Base-by-base conservation (phyloP, 2,329 filamentous ascomycete genomes). In the Laburnicola sp. region DNA sequence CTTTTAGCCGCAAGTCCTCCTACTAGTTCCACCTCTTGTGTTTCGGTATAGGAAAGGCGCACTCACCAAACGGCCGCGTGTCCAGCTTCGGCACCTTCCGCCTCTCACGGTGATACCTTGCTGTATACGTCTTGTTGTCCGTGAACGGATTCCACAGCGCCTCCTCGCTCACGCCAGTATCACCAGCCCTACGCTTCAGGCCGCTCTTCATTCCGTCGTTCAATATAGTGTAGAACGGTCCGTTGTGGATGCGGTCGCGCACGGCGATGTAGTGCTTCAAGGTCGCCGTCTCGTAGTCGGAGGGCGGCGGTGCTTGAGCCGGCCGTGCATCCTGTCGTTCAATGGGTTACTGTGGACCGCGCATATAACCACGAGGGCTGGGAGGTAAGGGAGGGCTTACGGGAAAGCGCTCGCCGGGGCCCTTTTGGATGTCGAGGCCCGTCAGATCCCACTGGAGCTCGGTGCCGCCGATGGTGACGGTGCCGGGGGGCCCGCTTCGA, bases 101-200 rank as follows among this genome's bases (percentile, higher is more conserved):
- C 58, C 78, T 77, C 60, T 82, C 81, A 57, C 81, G 82, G 48
- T 79, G 73, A 66, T 84, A 86, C 61, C 78, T 80, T 47, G 80
- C 75, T 11, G 79, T 79, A 63, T 84, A 86, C 0, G 82, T 83
- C 34, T 81, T 80, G 69, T 85, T 85, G 48, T 82, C 81, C 37
- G 80, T 76, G 61, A 86, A 86, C 2, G 84, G 81, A 65, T 86
- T 82, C 62, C 85, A 82, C 0, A 73, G 60, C 9, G 63, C 62
- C 6, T 63, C 63, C 36, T 70, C 66, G 38, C 68, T 67, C 9
- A 68, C 64, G n/a, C 61, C 64, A 21, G 78, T 77, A 52, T 75
- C 66, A 45, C 56, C 63, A 27, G 59, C 65, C 40, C 67, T 71
- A 6, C 65, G 53, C 54, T 70, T 70, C 57, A 79, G 64, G 55